Conservation (phyloP, 1,284 basidiomycete species). For the Moesziomyces globuligerus region DNA sequence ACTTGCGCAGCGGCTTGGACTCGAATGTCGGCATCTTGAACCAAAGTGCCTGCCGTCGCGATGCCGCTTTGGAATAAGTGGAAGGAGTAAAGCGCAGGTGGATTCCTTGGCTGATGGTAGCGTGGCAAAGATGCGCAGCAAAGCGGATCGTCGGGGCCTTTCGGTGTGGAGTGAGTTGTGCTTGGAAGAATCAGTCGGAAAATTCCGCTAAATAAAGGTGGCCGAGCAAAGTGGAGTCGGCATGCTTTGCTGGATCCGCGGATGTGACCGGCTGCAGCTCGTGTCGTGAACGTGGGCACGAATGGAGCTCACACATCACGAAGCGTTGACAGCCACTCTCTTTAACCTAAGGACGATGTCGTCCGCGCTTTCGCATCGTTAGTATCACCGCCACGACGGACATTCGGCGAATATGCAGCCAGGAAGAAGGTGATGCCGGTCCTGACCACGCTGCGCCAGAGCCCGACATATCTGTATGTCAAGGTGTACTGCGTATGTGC, state of each 20-base stretch:
- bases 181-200: too few species aligned
- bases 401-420: conserved; percentile 7
- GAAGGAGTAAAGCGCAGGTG: not conserved
- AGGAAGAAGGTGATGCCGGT: conserved; percentile 43
- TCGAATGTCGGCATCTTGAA: conserved; percentile 45
- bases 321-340: too few species aligned
- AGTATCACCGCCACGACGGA: not conserved
- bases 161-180: too few species aligned
- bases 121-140: not conserved
- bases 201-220: conserved; percentile 5
- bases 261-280: conserved; percentile 4
- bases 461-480: conserved; percentile 60
- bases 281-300: conserved; percentile 16
- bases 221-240: not conserved
- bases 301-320: not conserved
- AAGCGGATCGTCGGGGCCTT: too few species aligned
- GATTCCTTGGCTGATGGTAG: not conserved
- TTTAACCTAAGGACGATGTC: too few species aligned
- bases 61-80: not conserved
- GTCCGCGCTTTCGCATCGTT: not conserved
- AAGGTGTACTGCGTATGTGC: conserved; percentile 62
- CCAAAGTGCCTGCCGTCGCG: not conserved
- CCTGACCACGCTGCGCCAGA: conserved; percentile 49
- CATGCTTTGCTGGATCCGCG: conserved; percentile 1
- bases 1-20: conserved; percentile 42